Evolutionary conservation across 352 stramenopile genomes (phyloP).

Genomic region (Pythium angustatum): DNA sequence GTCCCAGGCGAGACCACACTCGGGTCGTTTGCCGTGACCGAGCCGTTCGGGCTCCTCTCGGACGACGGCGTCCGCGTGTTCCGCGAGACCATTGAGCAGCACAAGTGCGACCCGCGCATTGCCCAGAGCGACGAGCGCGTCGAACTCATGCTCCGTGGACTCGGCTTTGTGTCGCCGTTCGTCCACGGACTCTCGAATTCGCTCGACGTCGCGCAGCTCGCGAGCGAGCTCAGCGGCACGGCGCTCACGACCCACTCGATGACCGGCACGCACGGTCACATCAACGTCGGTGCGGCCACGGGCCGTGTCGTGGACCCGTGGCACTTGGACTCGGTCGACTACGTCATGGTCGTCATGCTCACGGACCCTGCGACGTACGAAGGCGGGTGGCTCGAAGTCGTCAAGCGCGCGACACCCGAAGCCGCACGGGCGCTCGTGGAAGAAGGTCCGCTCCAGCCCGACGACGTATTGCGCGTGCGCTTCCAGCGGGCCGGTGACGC

Average conservation of each 20-base stretch:
- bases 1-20: conserved; percentile 21
- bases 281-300: conserved; percentile 29
- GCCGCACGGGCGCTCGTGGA: conserved; percentile 18
- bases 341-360: conserved; percentile 34
- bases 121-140: conserved; percentile 29
- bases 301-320: conserved; percentile 27
- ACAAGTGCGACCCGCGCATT: conserved; percentile 25
- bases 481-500: conserved; percentile 28
- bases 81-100: conserved; percentile 20
- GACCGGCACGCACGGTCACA: conserved; percentile 26
- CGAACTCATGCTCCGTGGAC: conserved; percentile 30
- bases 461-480: conserved; percentile 24
- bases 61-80: conserved; percentile 25
- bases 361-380: conserved; percentile 27
- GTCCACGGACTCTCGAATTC: conserved; percentile 25
- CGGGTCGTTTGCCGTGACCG: conserved; percentile 23
- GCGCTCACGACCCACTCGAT: conserved; percentile 26
- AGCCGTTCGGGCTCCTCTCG: conserved; percentile 27
- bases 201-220: conserved; percentile 12
- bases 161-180: conserved; percentile 28
- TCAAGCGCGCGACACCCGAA: conserved; percentile 21
- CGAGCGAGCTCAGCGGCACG: conserved; percentile 22
- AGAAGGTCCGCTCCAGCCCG: conserved; percentile 13
- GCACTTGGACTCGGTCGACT: conserved; percentile 33
- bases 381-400: conserved; percentile 26